These are phyloP conservation scores for Nicotiana otophora DNA, from an alignment of 257 asterid species.

Conservation along the genomic window DNA sequence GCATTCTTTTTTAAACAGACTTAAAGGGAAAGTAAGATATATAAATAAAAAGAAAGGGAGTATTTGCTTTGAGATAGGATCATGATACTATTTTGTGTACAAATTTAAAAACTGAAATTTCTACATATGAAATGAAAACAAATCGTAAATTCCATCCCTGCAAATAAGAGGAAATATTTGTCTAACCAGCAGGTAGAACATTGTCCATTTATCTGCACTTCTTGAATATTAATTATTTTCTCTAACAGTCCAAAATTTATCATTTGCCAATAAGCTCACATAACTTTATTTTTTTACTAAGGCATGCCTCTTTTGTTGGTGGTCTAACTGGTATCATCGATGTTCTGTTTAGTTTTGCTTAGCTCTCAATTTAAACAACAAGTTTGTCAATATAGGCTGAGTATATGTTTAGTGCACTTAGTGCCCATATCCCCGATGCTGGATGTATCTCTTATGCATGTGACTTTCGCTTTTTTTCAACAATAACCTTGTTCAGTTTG, in stretches of 20 bases:
- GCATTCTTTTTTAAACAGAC: background rate
- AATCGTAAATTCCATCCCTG: background rate
- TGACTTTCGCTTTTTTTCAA: background rate
- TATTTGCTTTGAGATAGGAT: background rate
- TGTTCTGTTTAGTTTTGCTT: background rate
- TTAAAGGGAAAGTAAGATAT: background rate
- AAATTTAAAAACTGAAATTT: background rate
- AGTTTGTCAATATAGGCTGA: background rate
- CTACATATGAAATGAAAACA: background rate
- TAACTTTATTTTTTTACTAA: background rate
- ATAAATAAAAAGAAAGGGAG: background rate
- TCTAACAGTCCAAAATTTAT: background rate
- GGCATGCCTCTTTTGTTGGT: background rate
- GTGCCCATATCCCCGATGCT: background rate
- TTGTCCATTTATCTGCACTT: background rate
- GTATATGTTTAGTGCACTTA: background rate
- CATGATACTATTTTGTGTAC: background rate
- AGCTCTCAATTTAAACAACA: background rate
- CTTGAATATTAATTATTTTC: background rate
- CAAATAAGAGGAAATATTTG: background rate
- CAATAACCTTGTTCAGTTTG: background rate
- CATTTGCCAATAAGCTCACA: background rate
- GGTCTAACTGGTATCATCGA: background rate
- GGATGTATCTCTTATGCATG: background rate
- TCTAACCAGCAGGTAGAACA: background rate